Evolutionary conservation across 139 green algal genomes (phyloP).

Genomic region (Tetraselmis striata): DNA sequence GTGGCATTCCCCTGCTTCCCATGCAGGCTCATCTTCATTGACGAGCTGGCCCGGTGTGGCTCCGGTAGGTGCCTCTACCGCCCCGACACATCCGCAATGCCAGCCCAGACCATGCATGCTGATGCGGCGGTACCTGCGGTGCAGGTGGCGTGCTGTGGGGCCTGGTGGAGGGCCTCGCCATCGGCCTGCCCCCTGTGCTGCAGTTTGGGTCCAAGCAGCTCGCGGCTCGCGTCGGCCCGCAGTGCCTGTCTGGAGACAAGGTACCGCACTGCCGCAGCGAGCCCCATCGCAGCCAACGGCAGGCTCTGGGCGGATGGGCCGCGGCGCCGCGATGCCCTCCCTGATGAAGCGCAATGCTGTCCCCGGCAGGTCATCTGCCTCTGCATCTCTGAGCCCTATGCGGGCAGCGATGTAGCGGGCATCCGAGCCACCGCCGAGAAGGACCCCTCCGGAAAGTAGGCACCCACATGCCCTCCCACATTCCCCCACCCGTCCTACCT

Average conservation of each 20-base stretch:
- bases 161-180: constrained; percentile 22
- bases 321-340: neutral
- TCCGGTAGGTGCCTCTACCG: too few species aligned
- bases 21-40: constrained; percentile 27
- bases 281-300: neutral
- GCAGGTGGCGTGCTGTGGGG: constrained; percentile 29
- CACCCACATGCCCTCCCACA: constrained; percentile 9
- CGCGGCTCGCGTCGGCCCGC: constrained; percentile 3
- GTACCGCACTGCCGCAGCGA: neutral
- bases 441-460: constrained; percentile 8
- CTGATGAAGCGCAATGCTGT: neutral
- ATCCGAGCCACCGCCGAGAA: constrained; percentile 20
- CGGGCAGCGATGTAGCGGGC: constrained; percentile 29
- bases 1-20: too few species aligned
- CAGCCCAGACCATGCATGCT: too few species aligned
- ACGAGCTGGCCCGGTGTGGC: constrained; percentile 29
- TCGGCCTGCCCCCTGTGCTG: constrained; percentile 32
- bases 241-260: constrained; percentile 8
- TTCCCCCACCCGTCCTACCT: neutral
- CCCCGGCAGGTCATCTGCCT: constrained; percentile 23
- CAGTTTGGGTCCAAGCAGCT: constrained; percentile 22
- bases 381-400: constrained; percentile 29
- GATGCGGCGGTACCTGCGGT: too few species aligned
- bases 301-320: neutral
- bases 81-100: too few species aligned